A percentile compares a stretch with the other conserved stretches of the same genome.
Evolutionary conservation across 139 green algal genomes (phyloP).

Genomic region (Coelastrella sp.): DNA sequence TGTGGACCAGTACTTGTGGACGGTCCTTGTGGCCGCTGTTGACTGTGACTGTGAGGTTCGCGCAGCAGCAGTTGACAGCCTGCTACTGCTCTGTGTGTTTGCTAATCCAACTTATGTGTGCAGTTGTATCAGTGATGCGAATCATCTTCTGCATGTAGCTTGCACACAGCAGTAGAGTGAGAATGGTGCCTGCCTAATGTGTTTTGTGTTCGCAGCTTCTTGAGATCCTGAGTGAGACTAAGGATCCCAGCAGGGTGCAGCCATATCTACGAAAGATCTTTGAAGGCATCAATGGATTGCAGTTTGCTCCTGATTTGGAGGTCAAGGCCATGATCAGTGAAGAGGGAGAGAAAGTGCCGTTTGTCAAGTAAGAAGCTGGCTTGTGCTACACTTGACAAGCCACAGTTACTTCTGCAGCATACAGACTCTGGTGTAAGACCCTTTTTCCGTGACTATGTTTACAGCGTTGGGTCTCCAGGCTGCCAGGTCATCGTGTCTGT

Average conservation of each 20-base stretch:
- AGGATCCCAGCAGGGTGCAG: constrained; percentile 86
- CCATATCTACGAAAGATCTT: constrained; percentile 90
- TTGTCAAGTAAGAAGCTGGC: constrained; percentile 32
- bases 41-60: no score
- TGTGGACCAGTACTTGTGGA: no score
- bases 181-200: no score
- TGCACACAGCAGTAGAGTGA: not conserved
- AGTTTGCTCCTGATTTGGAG: constrained; percentile 72
- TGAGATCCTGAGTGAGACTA: constrained; percentile 88
- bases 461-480: not conserved
- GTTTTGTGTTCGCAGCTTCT: constrained; percentile 65
- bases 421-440: not conserved
- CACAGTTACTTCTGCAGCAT: no score
- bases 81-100: no score
- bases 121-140: no score
- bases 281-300: constrained; percentile 83
- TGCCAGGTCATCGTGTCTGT: not conserved
- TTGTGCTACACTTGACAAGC: not conserved
- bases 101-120: no score
- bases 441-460: not conserved
- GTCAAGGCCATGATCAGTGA: constrained; percentile 78
- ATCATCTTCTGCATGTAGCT: no score
- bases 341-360: constrained; percentile 77
- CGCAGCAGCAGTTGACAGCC: no score
- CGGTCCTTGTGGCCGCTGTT: no score